Base-by-base conservation (phyloP, 169 alveolate genomes). In the Plasmodium knowlesi region DNA sequence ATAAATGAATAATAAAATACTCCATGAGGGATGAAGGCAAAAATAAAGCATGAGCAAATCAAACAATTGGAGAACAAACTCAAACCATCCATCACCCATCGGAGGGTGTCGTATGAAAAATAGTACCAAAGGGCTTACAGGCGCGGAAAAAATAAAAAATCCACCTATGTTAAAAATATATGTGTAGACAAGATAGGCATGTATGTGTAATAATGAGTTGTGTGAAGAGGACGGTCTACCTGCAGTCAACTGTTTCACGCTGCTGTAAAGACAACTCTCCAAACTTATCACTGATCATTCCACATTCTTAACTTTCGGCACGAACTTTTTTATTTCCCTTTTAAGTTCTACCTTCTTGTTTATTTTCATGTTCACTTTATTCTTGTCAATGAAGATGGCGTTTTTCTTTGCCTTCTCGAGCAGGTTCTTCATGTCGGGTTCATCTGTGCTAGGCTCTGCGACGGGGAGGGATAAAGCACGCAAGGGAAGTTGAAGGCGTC, bases 351-450 rank as follows among this genome's bases (percentile, higher is more conserved):
- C 39, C 32, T 67, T 39, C n/a, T 89, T 89, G 28, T 41, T 30
- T 67, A 89, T 43, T 41, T 53, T 79, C 16, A 39, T 43, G 30
- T 54, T 16, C 39, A 89, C 32, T 30, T 89, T 89, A 39, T 67
- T 89, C 50, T 89, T 89, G 78, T 89, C 94, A 9, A 89, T 89
- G 32, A 78, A 79, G 30, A 89, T 32, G 67, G 94, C 32, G 10
- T 39, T 89, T 37, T 80, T 89, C 41, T 89, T 78, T 14, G 94
- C 90, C 34, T 80, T 80, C 43, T 79, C 82, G 9, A 89, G 46
- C 0, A 61, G 46, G 81, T 14, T 67, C 57, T 89, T 89, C 22
- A 89, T 32, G 25, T 78, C 76, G 5, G 71, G 67, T 16, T 37
- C 83, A 0, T 89, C 83, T 6, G 14, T 19, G 79, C 93, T 85